Evolutionary conservation across 108 stramenopile species (phyloP).

Genomic region (Cyclotella distinguenda): DNA sequence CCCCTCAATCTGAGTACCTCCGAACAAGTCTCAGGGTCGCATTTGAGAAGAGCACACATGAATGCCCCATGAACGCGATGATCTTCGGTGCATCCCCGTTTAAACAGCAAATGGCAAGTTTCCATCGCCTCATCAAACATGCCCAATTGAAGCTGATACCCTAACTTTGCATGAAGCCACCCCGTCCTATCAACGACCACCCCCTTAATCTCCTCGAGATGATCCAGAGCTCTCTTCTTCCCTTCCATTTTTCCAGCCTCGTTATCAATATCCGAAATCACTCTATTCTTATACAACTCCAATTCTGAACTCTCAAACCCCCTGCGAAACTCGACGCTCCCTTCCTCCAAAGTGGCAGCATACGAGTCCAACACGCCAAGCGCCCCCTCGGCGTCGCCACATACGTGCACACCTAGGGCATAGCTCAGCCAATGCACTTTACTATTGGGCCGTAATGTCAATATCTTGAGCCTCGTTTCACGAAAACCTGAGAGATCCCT

Average conservation of each 20-base stretch:
- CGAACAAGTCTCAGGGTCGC: constrained; percentile 43
- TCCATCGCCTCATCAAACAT: constrained; percentile 67
- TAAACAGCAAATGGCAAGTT: constrained; percentile 58
- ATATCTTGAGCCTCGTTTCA: constrained; percentile 82
- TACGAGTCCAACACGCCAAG: constrained; percentile 89
- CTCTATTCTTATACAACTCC: constrained; percentile 84
- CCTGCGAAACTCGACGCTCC: constrained; percentile 61
- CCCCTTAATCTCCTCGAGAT: constrained; percentile 63
- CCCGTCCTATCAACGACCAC: constrained; percentile 75
- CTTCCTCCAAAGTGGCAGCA: constrained; percentile 69
- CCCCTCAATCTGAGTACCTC: constrained; percentile 55
- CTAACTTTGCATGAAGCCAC: constrained; percentile 65
- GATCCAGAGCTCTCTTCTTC: constrained; percentile 76
- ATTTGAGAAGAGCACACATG: constrained; percentile 85
- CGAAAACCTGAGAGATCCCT: constrained; percentile 90
- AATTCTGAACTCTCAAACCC: constrained; percentile 92
- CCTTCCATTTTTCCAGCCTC: constrained; percentile 45
- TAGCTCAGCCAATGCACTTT: constrained; percentile 94
- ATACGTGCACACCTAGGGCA: constrained; percentile 89
- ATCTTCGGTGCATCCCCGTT: constrained; percentile 85
- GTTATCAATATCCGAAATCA: constrained; percentile 77
- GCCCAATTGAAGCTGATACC: constrained; percentile 75
- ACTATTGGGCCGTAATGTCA: constrained; percentile 79
- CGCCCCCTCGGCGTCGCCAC: constrained; percentile 77
- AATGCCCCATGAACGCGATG: constrained; percentile 88